phyloP scores from a whole-genome alignment of 2,329 filamentous ascomycete genomes.

The Gaeumannomyces sp. region DNA sequence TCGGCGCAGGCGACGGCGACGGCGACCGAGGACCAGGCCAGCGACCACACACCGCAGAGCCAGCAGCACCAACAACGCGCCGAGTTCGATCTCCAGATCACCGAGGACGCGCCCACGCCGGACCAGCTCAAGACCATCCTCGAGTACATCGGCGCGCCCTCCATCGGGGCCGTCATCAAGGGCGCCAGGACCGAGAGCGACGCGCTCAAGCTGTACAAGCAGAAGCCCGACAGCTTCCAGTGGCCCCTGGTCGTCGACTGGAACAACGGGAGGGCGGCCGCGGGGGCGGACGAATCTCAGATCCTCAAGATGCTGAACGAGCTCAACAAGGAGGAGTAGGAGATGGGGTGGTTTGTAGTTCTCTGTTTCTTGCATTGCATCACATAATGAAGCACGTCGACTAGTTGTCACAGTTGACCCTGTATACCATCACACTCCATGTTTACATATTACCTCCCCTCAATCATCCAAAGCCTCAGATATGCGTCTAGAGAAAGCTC shows the following conservation, averaged over 20 bases:
- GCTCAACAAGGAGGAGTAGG: slow-evolving; percentile 26
- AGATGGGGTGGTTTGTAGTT: background rate
- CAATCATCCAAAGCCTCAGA: background rate
- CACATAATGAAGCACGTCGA: background rate
- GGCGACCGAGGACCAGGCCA: slow-evolving; percentile 69
- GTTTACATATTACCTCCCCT: background rate
- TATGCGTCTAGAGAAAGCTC: background rate
- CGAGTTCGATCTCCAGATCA: slow-evolving; percentile 69
- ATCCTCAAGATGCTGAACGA: slow-evolving; percentile 75
- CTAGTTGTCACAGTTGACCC: background rate
- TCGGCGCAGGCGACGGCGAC: slow-evolving; percentile 62
- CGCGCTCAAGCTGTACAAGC: slow-evolving; percentile 72
- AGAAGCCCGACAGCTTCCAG: slow-evolving; percentile 62
- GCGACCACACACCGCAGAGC: slow-evolving; percentile 56
- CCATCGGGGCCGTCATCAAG: slow-evolving; percentile 57
- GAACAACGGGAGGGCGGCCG: slow-evolving; percentile 78
- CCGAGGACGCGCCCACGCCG: slow-evolving; percentile 53
- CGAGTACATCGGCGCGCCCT: slow-evolving; percentile 51
- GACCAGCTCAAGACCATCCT: slow-evolving; percentile 31
- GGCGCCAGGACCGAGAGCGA: slow-evolving; percentile 70
- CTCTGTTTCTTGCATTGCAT: slow-evolving; percentile 1
- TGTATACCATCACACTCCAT: background rate
- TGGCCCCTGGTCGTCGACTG: slow-evolving; percentile 89
- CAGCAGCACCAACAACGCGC: slow-evolving; percentile 41
- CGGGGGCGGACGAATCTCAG: slow-evolving; percentile 77